phyloP scores from a whole-genome alignment of 1,284 basidiomycete genomes.

The Fomitopsis palustris region DNA sequence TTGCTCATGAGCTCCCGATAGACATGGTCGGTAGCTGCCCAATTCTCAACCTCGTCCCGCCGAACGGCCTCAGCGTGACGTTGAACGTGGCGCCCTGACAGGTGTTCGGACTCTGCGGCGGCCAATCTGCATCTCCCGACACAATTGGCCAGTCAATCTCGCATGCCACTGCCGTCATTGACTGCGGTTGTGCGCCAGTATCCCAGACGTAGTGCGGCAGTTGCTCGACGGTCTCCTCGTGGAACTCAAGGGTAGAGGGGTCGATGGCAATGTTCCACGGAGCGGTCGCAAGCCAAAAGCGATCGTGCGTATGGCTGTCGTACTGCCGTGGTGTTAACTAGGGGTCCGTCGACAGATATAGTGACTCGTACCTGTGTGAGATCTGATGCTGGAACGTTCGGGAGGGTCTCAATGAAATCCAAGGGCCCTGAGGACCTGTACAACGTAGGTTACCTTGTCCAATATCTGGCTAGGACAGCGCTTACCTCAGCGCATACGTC shows the following conservation, averaged over 20 bases:
- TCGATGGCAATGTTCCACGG: slow-evolving; percentile 58
- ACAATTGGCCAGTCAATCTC: slow-evolving; percentile 44
- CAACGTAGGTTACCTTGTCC: neutral
- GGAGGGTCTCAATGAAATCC: slow-evolving; percentile 31
- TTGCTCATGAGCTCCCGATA: neutral
- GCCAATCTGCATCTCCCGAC: slow-evolving; percentile 42
- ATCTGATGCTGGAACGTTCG: neutral
- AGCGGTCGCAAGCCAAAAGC: slow-evolving; percentile 28
- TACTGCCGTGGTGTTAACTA: neutral
- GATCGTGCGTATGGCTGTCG: slow-evolving; percentile 3
- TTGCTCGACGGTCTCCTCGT: slow-evolving; percentile 31
- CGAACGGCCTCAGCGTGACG: slow-evolving; percentile 49
- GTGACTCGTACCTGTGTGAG: neutral
- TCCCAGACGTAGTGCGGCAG: slow-evolving; percentile 54
- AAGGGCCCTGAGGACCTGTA: slow-evolving; percentile 16
- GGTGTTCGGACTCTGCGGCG: slow-evolving; percentile 39
- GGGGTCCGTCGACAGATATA: neutral
- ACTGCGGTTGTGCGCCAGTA: slow-evolving; percentile 45
- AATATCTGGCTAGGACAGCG: neutral
- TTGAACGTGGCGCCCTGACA: slow-evolving; percentile 42
- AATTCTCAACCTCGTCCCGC: slow-evolving; percentile 31
- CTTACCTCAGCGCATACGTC: neutral
- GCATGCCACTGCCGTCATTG: slow-evolving; percentile 49
- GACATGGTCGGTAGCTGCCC: slow-evolving; percentile 2
- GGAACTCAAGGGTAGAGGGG: slow-evolving; percentile 47